Evolutionary conservation across 2,329 filamentous ascomycete species (phyloP).

Genomic region (Scortechinia acanthostroma): DNA sequence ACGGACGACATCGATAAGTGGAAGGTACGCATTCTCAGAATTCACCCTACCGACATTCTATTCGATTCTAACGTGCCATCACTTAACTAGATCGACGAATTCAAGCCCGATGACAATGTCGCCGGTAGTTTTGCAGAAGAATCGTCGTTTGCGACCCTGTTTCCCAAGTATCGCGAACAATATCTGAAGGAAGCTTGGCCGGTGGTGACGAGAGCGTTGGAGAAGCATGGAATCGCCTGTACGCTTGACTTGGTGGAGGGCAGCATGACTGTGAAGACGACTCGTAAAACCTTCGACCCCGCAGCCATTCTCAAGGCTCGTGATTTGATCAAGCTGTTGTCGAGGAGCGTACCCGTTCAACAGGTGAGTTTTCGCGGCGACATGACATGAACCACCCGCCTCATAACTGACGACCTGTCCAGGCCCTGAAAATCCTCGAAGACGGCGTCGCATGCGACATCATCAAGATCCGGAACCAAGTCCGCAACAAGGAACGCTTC

Average conservation of each 20-base stretch:
- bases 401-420: no score
- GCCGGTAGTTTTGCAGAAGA: constrained; percentile 86
- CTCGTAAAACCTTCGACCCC: constrained; percentile 82
- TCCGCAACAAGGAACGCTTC: constrained; percentile 89
- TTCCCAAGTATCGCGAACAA: constrained; percentile 92
- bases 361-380: constrained; percentile 70
- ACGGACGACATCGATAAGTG: constrained; percentile 96
- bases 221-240: constrained; percentile 82
- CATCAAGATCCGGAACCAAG: constrained; percentile 86
- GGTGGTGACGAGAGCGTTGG: constrained; percentile 69
- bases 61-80: no score
- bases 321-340: constrained; percentile 86
- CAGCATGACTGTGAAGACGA: constrained; percentile 94
- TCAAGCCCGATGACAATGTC: constrained; percentile 77
- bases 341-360: constrained; percentile 83
- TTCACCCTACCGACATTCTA: no score
- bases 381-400: no score
- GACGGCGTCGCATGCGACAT: constrained; percentile 89
- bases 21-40: constrained; percentile 50
- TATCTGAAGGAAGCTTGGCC: constrained; percentile 72
- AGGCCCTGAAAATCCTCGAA: constrained; percentile 73
- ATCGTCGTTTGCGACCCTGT: constrained; percentile 79
- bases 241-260: constrained; percentile 91
- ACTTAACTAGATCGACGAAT: constrained; percentile 57
- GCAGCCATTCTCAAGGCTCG: constrained; percentile 87